Evolutionary conservation across 2,329 filamentous ascomycete genomes (phyloP), one percentile per base, ranked within the genome.

Genomic region (Cadophora malorum): DNA sequence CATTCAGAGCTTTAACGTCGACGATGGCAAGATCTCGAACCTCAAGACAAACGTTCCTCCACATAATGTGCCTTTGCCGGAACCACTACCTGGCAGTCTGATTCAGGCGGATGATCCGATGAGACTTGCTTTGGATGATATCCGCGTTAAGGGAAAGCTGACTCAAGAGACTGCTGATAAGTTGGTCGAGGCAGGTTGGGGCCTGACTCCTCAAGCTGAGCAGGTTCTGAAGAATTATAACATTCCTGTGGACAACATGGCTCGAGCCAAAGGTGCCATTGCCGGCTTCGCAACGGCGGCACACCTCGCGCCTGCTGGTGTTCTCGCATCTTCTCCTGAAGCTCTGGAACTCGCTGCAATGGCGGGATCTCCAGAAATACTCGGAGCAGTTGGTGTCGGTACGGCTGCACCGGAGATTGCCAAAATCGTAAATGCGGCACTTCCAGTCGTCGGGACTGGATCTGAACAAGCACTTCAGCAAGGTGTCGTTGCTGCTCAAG

Each of bases 121-220:
- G 55, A 58, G 55, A 41, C 9, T 58, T 35, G 55, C 55, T 35
- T 35, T 58, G 31, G 55, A 58, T 21, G 55, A 58, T 41, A 58
- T 58, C 55, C 55, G 55, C 7, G 21, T 58, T n/a, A 58, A 58
- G 55, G 55, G 55, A 10, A 58, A 41, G 33, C 33, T 58, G 19
- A 58, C 55, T 58, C 55, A 41, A 21, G 55, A 58, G 33, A 58
- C 55, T 23, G 55, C 55, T 41, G 55, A 58, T 58, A 38, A 23
- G 21, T n/a, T 58, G 33, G 55, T 58, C 31, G 31, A 2, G 8
- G 35, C 55, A 5, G 55, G 55, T 7, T 58, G 55, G 55, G 55
- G 55, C 6, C 41, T 58, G 12, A 25, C 31, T 35, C 55, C 55
- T 2, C 31, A 33, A 41, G 55, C 55, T 38, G 55, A 58, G 55